Base-by-base conservation (phyloP, 1,284 basidiomycete species). In the Irpex sp. region DNA sequence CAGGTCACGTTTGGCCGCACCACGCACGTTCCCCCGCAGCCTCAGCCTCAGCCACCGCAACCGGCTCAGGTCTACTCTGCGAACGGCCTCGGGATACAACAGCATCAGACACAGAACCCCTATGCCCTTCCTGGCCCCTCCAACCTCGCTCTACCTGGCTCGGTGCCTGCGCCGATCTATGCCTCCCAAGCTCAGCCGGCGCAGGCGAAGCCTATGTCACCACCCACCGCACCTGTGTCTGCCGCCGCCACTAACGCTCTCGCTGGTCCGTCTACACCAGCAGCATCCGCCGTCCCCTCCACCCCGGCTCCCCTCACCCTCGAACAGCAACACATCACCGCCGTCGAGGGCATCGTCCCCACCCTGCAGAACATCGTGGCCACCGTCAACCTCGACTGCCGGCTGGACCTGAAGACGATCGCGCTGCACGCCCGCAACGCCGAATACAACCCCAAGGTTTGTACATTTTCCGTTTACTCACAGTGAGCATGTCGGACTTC, bases 381-480 rank as follows among this genome's bases (percentile, higher is more conserved):
- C 9, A 99, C 97, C 14, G 97, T 99, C 76, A 99, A 99, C 73
- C 85, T 99, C 55, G 96, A 98, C 75, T 98, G 95, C 67, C 87
- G 96, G 47, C 82, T 99, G 61, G 97, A 99, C 74, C 80, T 99
- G 64, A 99, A 99, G 85, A 99, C 97, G 57, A 99, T 99, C 66
- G 96, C 96, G 18, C 78, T 99, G 64, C 97, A 99, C 70, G 97
- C 97, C 0, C 85, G 97, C 65, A 99, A 99, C 76, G 97, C 97
- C 49, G 97, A 99, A 80, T 99, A 99, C 78, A 99, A 98, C 74
- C 97, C 97, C 56, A 99, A 99, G 93, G 96, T 98, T 84, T 76
- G 91, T 90, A 82, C 73, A 67, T 67, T 71, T 75, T 67, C 69
- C 68, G 74, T 71, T 62, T 66, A 67, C 74, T 74, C 72, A 73